phyloP scores from a whole-genome alignment of 768 basidiomycete species.

The Flagelloscypha sp. region DNA sequence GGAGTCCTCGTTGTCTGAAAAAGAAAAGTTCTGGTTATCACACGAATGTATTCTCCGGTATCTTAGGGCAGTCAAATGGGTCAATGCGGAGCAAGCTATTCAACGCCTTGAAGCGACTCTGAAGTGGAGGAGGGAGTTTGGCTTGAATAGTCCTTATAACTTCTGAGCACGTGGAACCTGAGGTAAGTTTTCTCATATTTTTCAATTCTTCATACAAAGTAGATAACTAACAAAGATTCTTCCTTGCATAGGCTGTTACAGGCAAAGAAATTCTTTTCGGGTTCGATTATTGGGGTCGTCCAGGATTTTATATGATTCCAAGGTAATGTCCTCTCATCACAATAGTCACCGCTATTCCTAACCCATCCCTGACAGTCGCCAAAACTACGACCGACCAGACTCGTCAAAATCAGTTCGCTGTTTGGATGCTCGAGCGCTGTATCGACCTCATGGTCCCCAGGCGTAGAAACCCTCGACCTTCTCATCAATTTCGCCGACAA shows the following conservation, averaged over 20 bases:
- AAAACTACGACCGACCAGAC: slow-evolving; percentile 68
- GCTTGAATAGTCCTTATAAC: slow-evolving; percentile 57
- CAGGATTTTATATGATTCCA: slow-evolving; percentile 60
- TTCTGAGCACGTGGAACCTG: slow-evolving; percentile 59
- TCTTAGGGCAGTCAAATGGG: slow-evolving; percentile 74
- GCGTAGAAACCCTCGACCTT: slow-evolving; percentile 65
- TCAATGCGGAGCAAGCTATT: slow-evolving; percentile 42
- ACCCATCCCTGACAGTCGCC: no score
- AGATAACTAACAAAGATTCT: no score
- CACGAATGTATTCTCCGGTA: slow-evolving; percentile 72
- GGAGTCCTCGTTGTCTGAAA: slow-evolving; percentile 43
- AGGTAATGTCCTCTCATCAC: no score
- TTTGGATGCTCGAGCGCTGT: slow-evolving; percentile 72
- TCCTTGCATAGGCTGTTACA: slow-evolving; percentile 51
- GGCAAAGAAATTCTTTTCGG: slow-evolving; percentile 79
- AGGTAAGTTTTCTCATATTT: slow-evolving; percentile 35
- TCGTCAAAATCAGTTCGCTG: slow-evolving; percentile 62
- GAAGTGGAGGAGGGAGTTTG: slow-evolving; percentile 75
- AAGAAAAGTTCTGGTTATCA: slow-evolving; percentile 76
- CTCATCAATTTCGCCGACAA: slow-evolving; percentile 75
- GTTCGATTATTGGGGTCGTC: slow-evolving; percentile 57
- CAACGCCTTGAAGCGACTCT: slow-evolving; percentile 63
- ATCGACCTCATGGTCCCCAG: slow-evolving; percentile 74
- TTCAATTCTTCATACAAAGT: neutral
- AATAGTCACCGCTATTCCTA: no score